Evolutionary conservation across 495 filamentous ascomycete genomes (phyloP).

Genomic region (Immersiella caudata): DNA sequence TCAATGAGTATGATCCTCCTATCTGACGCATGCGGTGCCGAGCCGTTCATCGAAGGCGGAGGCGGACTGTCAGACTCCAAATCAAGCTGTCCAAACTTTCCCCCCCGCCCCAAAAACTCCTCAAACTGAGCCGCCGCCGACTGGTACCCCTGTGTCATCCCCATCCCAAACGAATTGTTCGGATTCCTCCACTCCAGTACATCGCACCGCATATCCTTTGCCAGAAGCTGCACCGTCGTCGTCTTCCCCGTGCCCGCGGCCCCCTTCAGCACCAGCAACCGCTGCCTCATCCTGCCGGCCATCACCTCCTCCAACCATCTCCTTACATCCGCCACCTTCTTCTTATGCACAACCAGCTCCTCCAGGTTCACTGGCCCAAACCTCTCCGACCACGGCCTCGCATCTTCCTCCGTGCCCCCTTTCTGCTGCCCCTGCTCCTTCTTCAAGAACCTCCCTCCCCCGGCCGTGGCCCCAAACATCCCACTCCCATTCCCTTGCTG

Average conservation of each 20-base stretch:
- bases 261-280: conserved; percentile 82
- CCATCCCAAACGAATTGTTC: conserved; percentile 57
- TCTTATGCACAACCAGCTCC: conserved; percentile 90
- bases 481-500: conserved; percentile 4
- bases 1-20: conserved; percentile 77
- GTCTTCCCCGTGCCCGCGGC: conserved; percentile 95
- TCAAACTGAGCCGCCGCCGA: conserved; percentile 80
- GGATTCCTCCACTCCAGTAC: conserved; percentile 93
- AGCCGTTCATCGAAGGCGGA: conserved; percentile 1
- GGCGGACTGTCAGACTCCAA: conserved; percentile 47
- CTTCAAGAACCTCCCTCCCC: conserved; percentile 47
- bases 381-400: conserved; percentile 82
- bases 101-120: conserved; percentile 80
- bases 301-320: conserved; percentile 79
- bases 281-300: conserved; percentile 62
- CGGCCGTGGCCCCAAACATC: conserved; percentile 22
- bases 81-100: conserved; percentile 77
- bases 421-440: not conserved
- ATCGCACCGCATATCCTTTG: conserved; percentile 69
- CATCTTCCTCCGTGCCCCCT: conserved; percentile 35
- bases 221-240: conserved; percentile 75
- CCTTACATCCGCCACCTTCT: conserved; percentile 84
- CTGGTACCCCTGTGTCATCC: conserved; percentile 51
- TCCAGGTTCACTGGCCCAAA: conserved; percentile 73
- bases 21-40: conserved; percentile 21